These are phyloP conservation scores for Nymphaea colorata DNA, from an alignment of 164 flowering plant genomes.

Conservation along the genomic window DNA sequence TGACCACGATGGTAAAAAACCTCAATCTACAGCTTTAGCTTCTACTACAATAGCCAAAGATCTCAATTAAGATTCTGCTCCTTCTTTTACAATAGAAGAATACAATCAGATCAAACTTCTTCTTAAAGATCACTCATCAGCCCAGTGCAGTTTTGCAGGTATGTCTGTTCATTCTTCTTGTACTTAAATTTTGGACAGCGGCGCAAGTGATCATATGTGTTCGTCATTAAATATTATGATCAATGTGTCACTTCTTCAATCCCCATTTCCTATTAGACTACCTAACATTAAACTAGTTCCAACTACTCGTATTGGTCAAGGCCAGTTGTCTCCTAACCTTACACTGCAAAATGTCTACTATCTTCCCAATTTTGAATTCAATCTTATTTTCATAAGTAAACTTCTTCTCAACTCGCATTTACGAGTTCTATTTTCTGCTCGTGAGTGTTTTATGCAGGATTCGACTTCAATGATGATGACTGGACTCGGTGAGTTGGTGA, in stretches of 20 bases:
- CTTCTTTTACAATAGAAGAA: background rate
- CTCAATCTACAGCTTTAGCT: no score
- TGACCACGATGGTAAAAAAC: background rate
- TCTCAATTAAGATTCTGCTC: no score
- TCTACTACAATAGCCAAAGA: background rate
- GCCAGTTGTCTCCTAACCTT: background rate
- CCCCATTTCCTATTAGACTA: background rate
- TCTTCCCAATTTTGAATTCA: background rate
- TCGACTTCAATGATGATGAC: background rate
- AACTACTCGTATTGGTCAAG: background rate
- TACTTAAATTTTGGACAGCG: background rate
- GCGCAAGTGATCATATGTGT: background rate
- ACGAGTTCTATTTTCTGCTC: background rate
- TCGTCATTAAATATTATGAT: background rate
- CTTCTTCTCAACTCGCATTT: background rate
- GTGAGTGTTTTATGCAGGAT: no score
- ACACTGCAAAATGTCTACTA: background rate
- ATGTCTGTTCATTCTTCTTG: no score
- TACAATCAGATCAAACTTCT: background rate
- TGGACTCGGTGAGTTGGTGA: background rate
- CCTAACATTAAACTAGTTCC: background rate
- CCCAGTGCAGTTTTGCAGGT: no score
- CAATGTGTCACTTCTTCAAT: background rate
- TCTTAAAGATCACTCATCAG: no score
- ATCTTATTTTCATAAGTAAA: conserved; percentile 1